Percentiles rank a stretch among this genome's conserved stretches.
Evolutionary conservation across 495 filamentous ascomycete genomes (phyloP).

Genomic region (Articulospora tetracladia): DNA sequence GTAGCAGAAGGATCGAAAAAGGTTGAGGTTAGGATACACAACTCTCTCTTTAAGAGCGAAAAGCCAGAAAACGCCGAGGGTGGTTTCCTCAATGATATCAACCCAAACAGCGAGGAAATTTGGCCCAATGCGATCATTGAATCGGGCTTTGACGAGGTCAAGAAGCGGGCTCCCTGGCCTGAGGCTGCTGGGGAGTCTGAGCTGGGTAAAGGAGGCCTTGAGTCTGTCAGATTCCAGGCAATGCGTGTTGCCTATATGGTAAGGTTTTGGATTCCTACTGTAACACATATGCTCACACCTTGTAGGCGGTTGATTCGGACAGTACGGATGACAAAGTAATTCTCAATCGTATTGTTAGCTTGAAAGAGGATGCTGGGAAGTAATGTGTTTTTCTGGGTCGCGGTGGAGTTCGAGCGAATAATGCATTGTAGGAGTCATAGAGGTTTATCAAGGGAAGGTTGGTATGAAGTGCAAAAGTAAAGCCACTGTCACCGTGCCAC

Average conservation of each 20-base stretch:
- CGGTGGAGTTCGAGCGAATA: neutral
- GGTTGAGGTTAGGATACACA: conserved; percentile 77
- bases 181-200: conserved; percentile 63
- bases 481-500: neutral
- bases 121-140: conserved; percentile 79
- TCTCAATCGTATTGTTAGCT: conserved; percentile 85
- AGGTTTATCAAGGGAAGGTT: neutral
- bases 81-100: conserved; percentile 80
- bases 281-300: conserved; percentile 11
- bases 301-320: conserved; percentile 68
- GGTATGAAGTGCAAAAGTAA: neutral
- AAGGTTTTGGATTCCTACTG: conserved; percentile 14
- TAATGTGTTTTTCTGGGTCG: conserved; percentile 19
- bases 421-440: neutral
- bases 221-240: conserved; percentile 87
- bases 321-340: conserved; percentile 72
- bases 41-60: conserved; percentile 81
- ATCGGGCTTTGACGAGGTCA: conserved; percentile 77
- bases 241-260: conserved; percentile 85
- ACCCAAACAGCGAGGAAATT: conserved; percentile 77
- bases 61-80: conserved; percentile 69
- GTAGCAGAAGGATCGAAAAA: conserved; percentile 62
- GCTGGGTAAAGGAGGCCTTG: conserved; percentile 53
- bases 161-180: conserved; percentile 75
- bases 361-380: conserved; percentile 88